Percentiles rank a stretch among this genome's conserved stretches.
phyloP scores from a whole-genome alignment of 2,329 filamentous ascomycete species.

The Ceratocystis variospora region DNA sequence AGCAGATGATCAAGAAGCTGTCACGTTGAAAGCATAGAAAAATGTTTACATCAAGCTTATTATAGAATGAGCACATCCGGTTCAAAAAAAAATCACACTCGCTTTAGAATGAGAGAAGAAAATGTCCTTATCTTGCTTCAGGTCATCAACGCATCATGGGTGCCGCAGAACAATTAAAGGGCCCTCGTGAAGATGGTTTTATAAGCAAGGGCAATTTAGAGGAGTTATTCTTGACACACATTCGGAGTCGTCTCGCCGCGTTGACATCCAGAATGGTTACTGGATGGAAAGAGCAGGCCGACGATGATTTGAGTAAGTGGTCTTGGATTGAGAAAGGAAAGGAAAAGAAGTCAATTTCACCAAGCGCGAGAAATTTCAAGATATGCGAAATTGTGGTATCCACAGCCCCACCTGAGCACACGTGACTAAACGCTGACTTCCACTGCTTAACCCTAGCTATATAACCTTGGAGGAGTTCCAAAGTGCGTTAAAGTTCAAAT shows the following conservation, averaged over 20 bases:
- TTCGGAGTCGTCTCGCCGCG: slow-evolving; percentile 36
- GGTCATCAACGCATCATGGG: slow-evolving; percentile 56
- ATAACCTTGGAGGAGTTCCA: not conserved
- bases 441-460: slow-evolving; percentile 8
- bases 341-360: slow-evolving; percentile 20
- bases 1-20: too few species aligned
- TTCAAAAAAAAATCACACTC: too few species aligned
- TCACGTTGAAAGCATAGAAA: too few species aligned
- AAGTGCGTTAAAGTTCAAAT: too few species aligned
- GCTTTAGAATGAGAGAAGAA: slow-evolving; percentile 1
- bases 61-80: too few species aligned
- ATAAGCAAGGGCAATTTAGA: slow-evolving; percentile 38
- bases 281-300: slow-evolving; percentile 23
- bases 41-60: too few species aligned
- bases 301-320: slow-evolving; percentile 34
- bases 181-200: slow-evolving; percentile 59
- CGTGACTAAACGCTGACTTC: not conserved
- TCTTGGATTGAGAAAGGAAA: slow-evolving; percentile 29
- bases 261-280: slow-evolving; percentile 23
- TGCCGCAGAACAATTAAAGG: slow-evolving; percentile 35
- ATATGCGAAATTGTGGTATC: slow-evolving; percentile 7
- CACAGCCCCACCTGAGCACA: not conserved
- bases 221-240: slow-evolving; percentile 44
- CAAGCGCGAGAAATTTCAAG: slow-evolving; percentile 4
- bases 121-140: slow-evolving; percentile 47